Conservation (phyloP, 2,329 filamentous ascomycete species). For the Pseudogymnoascus sp. region DNA sequence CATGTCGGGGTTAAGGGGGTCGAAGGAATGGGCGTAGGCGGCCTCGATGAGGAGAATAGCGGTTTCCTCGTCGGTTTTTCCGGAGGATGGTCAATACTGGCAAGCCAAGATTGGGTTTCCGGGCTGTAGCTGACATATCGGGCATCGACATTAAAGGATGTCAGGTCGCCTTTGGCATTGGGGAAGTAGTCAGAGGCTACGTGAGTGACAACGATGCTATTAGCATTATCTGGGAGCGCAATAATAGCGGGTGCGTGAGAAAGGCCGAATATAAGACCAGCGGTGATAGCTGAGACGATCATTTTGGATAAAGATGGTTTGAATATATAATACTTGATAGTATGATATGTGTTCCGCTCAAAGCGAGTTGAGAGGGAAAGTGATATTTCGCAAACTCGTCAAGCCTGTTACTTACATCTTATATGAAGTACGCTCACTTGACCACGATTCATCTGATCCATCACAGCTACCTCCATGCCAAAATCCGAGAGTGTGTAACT, state of each 20-base stretch:
- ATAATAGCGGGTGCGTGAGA: neutral
- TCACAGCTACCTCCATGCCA: neutral
- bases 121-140: neutral
- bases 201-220: neutral
- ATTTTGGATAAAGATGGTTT: neutral
- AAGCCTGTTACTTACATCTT: neutral
- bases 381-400: neutral
- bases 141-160: neutral
- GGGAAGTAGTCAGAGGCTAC: neutral
- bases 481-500: neutral
- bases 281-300: neutral
- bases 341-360: neutral
- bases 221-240: neutral
- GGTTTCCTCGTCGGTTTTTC: neutral
- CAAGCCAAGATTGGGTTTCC: neutral
- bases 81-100: neutral
- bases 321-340: neutral
- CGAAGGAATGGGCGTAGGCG: neutral
- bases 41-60: neutral
- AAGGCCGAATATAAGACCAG: neutral
- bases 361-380: neutral
- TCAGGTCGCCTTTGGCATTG: neutral
- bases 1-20: neutral
- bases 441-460: neutral
- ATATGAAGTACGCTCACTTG: neutral